Evolutionary conservation across 139 green algal species (phyloP), one percentile per base, ranked within the genome.

Genomic region (Coelastrella sp.): DNA sequence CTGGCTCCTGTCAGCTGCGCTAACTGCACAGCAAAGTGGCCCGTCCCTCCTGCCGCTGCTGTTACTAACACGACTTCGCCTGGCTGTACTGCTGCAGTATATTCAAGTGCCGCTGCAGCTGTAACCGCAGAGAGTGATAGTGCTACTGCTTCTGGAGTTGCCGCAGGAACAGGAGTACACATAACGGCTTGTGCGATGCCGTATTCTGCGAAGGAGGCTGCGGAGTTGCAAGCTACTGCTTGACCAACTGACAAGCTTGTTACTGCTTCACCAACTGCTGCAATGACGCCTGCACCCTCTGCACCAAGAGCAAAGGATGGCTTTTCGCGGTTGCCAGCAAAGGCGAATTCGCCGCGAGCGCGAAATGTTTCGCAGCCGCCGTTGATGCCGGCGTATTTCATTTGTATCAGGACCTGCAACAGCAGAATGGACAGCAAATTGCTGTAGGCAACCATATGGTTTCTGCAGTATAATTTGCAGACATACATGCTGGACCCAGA

Each of bases 291-390:
- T 11, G 61, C 57, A 58, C 93, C 94, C 73, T 97, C 95, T 3
- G 95, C 95, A 1, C 95, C 95, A 19, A 97, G 90, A 5, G 83
- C 59, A 73, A 96, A 95, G 23, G 56, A 65, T 59, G 73, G 16
- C 64, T 90, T 76, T 11, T 7, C 47, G 5, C 58, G 60, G 89
- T 96, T 95, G 57, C 17, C 13, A 3, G 83, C 10, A 54, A 95
- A 96, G 3, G 90, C 89, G 78, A 86, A 80, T 74, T 96, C 93
- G 7, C 91, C 94, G 0, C 94, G 89, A 0, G 65, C 92, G 0
- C 95, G 75, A 83, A 97, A 97, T 0, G 95, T 97, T 78, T 97
- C 95, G 80, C 95, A 97, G 60, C 95, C 95, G 11, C 94, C 95
- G 75, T 97, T 97, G 58, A 97, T 86, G 65, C 95, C 95, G 22